Conservation (phyloP, 257 asterid species). For the Nicotiana noctiflora region DNA sequence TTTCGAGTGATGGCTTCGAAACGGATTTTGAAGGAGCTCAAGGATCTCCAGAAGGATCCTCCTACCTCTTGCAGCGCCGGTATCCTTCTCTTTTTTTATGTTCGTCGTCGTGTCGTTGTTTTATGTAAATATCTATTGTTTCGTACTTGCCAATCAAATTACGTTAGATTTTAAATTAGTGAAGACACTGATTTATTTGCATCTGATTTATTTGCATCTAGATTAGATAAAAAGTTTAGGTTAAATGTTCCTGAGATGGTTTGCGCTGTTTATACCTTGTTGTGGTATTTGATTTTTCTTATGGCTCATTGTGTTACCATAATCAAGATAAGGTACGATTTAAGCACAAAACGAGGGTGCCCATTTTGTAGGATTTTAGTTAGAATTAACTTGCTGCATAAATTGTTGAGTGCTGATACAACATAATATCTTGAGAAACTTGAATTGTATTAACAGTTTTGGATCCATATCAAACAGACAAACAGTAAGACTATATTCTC, state of each 20-base stretch:
- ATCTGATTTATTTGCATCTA: background rate
- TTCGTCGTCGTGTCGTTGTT: background rate
- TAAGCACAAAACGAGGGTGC: background rate
- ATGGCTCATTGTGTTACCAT: background rate
- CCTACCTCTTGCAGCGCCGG: constrained; percentile 80
- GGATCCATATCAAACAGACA: background rate
- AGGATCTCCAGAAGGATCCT: constrained; percentile 69
- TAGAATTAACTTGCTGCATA: background rate
- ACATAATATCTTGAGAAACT: background rate
- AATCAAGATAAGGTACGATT: background rate
- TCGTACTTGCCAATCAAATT: background rate
- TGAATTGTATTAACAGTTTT: background rate
- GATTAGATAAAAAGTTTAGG: background rate
- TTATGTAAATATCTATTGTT: background rate
- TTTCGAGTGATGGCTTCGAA: constrained; percentile 56
- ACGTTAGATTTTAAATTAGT: background rate
- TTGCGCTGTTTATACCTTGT: background rate
- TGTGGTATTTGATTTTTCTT: background rate
- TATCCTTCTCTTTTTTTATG: background rate
- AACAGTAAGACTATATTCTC: background rate
- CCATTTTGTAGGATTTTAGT: background rate
- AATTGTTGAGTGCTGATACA: background rate
- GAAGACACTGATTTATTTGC: background rate
- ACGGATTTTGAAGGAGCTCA: constrained; percentile 69
- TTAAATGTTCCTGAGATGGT: background rate